These are phyloP conservation scores for Lasiodiplodia hormozganensis DNA, from an alignment of 2,329 filamentous ascomycete genomes.

Conservation along the genomic window DNA sequence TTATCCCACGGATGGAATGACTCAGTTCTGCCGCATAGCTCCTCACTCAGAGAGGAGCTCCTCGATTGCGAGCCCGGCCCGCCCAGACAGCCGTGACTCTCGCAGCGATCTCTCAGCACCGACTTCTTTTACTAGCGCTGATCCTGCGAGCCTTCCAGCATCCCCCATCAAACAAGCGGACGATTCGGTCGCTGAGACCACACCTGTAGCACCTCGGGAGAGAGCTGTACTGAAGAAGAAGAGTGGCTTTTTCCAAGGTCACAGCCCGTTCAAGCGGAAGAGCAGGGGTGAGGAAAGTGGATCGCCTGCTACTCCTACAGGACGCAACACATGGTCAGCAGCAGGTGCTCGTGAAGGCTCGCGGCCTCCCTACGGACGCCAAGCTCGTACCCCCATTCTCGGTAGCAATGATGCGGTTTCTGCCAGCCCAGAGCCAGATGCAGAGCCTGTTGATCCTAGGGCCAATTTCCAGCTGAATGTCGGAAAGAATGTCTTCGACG, in stretches of 20 bases:
- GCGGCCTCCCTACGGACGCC: conserved; percentile 48
- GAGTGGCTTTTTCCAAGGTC: conserved; percentile 91
- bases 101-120: conserved; percentile 90
- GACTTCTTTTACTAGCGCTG: conserved; percentile 86
- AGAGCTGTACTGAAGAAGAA: conserved; percentile 68
- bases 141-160: conserved; percentile 74
- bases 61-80: conserved; percentile 66
- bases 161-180: conserved; percentile 72
- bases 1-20: conserved; percentile 95
- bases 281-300: conserved; percentile 79
- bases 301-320: conserved; percentile 50
- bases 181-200: conserved; percentile 35
- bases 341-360: conserved; percentile 46
- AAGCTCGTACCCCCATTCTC: conserved; percentile 39
- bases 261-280: conserved; percentile 91
- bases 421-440: conserved; percentile 48
- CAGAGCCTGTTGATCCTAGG: conserved; percentile 86
- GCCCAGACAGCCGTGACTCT: conserved; percentile 85
- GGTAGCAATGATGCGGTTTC: conserved; percentile 32
- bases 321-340: conserved; percentile 62
- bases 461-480: conserved; percentile 93
- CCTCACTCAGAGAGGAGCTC: conserved; percentile 74
- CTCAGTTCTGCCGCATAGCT: conserved; percentile 87
- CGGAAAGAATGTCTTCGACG: conserved; percentile 94
- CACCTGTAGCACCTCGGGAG: conserved; percentile 66